Evolutionary conservation across 192 early-diverging fungal species (phyloP), one percentile per base, ranked within the genome.

Genomic region (Coemansia sp.): DNA sequence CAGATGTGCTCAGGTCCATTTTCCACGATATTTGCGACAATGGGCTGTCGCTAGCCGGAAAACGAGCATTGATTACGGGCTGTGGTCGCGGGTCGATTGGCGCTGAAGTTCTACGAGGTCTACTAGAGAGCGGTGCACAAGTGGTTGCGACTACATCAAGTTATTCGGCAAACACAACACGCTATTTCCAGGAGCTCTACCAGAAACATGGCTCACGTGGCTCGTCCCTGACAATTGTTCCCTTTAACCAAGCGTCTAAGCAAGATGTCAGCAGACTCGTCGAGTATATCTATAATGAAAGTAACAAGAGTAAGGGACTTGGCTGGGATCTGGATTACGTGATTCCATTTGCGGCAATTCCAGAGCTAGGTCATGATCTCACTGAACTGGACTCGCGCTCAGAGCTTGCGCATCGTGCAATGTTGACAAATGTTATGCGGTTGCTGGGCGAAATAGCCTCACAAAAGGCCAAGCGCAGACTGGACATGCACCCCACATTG

Each of bases 71-170:
- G 21, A 83, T 97, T 54, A 95, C 94, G 39, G 95, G 95, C 65
- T 93, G 92, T 57, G 95, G 94, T 59, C 86, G 85, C 56, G 93
- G 87, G 61, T 95, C 94, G 3, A 97, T 97, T 71, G 95, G 95
- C 68, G 86, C 92, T n/a, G 89, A 94, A 63, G 85, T 97, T 29
- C 83, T 97, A 63, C 92, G 93, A 79, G 93, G 89, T 21, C 78
- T 95, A 36, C 76, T 97, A 9, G 90, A 89, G 27, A 91, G 91
- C 66, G 95, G 95, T 61, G 92, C 91, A 53, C 82, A 88, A 67
- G 93, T 95, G 24, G 80, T 97, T 62, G 93, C 92, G 6, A 97
- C 95, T 10, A 97, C 95, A 32, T 95, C 94, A 5, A 88, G 92
- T 59, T 95, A 92, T 85, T 93, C 89, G 67, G 87, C 84, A 57